Percentiles rank a stretch among this genome's conserved stretches.
These are phyloP conservation scores for Styphnolobium japonicum DNA, from an alignment of 306 rosid species.

Conservation along the genomic window DNA sequence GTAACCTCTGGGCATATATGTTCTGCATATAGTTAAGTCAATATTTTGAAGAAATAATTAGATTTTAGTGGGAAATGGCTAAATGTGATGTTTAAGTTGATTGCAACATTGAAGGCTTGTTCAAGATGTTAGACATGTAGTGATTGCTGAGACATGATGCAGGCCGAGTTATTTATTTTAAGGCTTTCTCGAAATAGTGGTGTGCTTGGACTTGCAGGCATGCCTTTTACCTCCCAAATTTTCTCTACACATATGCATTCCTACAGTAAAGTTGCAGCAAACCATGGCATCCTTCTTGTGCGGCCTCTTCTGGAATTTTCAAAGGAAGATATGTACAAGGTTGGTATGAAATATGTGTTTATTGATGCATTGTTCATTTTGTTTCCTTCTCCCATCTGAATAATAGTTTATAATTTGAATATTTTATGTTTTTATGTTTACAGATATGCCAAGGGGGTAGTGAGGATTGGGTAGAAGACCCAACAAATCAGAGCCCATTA, in stretches of 20 bases:
- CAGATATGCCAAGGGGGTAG: slow-evolving; percentile 71
- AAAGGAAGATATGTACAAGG: slow-evolving; percentile 92
- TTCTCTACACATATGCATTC: slow-evolving; percentile 53
- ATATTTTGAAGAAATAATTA: slow-evolving; percentile 9
- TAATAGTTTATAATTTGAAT: slow-evolving; percentile 5
- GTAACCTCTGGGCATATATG: not conserved
- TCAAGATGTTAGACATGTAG: slow-evolving; percentile 45
- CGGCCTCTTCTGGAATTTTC: slow-evolving; percentile 80
- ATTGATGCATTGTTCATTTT: not conserved
- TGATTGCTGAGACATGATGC: slow-evolving; percentile 68
- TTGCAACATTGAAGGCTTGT: slow-evolving; percentile 30
- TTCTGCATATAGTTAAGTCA: not conserved
- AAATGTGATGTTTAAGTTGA: slow-evolving; percentile 22
- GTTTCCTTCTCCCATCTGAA: not conserved
- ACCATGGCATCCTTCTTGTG: slow-evolving; percentile 66
- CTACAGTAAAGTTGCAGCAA: slow-evolving; percentile 31
- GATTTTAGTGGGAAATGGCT: slow-evolving; percentile 18
- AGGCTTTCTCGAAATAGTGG: slow-evolving; percentile 91
- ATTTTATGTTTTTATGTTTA: slow-evolving; percentile 7
- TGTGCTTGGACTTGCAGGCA: slow-evolving; percentile 98
- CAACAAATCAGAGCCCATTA: slow-evolving; percentile 69
- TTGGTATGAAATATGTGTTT: slow-evolving; percentile 25
- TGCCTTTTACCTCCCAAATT: slow-evolving; percentile 79
- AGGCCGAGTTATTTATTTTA: slow-evolving; percentile 93
- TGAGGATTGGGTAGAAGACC: slow-evolving; percentile 93